Evolutionary conservation across 257 asterid genomes (phyloP).

Genomic region (Solanum etuberosum): DNA sequence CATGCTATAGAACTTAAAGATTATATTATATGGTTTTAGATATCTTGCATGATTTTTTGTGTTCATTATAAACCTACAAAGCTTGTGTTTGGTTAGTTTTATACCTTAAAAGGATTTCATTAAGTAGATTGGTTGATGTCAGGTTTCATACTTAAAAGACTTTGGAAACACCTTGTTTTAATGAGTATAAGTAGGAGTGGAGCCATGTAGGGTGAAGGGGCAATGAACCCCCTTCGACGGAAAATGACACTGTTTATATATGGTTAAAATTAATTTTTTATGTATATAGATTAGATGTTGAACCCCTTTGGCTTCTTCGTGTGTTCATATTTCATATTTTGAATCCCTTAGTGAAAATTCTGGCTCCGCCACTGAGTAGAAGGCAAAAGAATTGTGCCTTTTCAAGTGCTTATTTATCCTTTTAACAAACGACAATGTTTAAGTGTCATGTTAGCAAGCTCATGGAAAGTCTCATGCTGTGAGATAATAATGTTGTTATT

Average conservation of each 20-base stretch:
- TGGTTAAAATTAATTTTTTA: neutral
- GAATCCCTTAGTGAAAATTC: neutral
- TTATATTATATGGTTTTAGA: neutral
- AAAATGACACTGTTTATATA: too few relatives aligned
- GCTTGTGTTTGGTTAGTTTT: neutral
- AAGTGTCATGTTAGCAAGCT: neutral
- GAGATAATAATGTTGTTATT: neutral
- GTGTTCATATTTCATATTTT: neutral
- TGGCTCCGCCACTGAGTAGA: neutral
- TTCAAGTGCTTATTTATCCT: neutral
- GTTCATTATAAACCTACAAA: neutral
- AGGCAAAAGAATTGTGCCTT: neutral
- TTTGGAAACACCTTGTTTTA: neutral
- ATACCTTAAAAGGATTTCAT: neutral
- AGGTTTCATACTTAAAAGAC: neutral
- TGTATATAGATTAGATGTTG: neutral
- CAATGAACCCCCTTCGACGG: accelerated
- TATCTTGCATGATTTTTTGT: neutral
- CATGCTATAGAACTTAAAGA: neutral
- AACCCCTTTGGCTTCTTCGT: neutral
- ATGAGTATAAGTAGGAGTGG: neutral
- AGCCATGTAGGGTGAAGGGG: neutral
- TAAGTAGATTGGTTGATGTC: neutral
- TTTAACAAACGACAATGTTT: neutral
- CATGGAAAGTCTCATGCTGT: neutral